A percentile compares a stretch with the other conserved stretches of the same genome.
phyloP scores from a whole-genome alignment of 805 yeast species.

The Pichia nanzhaoensis region DNA sequence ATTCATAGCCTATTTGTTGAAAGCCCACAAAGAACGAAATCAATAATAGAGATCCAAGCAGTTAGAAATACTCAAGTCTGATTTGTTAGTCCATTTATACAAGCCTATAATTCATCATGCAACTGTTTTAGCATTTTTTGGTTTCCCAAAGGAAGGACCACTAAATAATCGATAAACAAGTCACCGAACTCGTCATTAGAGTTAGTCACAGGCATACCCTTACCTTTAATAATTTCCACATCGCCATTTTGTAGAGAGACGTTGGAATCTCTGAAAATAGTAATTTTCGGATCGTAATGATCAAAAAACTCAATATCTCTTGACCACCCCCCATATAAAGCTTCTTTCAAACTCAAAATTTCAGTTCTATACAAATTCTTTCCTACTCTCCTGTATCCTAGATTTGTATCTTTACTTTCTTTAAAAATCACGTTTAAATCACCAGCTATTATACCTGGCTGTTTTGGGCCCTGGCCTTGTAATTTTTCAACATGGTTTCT shows the following conservation, averaged over 20 bases:
- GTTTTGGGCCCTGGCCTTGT: conserved; percentile 75
- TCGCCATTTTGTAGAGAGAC: conserved; percentile 56
- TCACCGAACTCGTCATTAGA: conserved; percentile 50
- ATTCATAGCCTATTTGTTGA: conserved; percentile 40
- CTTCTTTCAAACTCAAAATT: conserved; percentile 63
- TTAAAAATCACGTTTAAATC: conserved; percentile 56
- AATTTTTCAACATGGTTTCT: conserved; percentile 52
- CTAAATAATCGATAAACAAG: conserved; percentile 41
- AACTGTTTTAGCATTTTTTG: conserved; percentile 14
- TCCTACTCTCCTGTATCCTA: conserved; percentile 85
- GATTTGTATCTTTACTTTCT: conserved; percentile 49
- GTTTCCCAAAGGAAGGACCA: conserved; percentile 38
- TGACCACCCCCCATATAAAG: conserved; percentile 75
- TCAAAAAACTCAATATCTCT: conserved; percentile 65
- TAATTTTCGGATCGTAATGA: conserved; percentile 40
- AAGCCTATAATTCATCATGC: conserved; percentile 27
- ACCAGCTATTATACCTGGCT: conserved; percentile 80
- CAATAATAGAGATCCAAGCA: conserved; percentile 40
- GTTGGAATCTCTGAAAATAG: conserved; percentile 45
- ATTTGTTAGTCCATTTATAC: too few relatives aligned
- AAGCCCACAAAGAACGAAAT: conserved; percentile 38
- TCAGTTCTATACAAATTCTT: conserved; percentile 75
- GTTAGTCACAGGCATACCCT: conserved; percentile 75
- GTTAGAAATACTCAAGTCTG: conserved; percentile 27
- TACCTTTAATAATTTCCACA: conserved; percentile 60